A percentile compares a stretch with the other conserved stretches of the same genome.
Conservation (phyloP, 2,329 filamentous ascomycete genomes). For the Fonsecaea multimorphosa region DNA sequence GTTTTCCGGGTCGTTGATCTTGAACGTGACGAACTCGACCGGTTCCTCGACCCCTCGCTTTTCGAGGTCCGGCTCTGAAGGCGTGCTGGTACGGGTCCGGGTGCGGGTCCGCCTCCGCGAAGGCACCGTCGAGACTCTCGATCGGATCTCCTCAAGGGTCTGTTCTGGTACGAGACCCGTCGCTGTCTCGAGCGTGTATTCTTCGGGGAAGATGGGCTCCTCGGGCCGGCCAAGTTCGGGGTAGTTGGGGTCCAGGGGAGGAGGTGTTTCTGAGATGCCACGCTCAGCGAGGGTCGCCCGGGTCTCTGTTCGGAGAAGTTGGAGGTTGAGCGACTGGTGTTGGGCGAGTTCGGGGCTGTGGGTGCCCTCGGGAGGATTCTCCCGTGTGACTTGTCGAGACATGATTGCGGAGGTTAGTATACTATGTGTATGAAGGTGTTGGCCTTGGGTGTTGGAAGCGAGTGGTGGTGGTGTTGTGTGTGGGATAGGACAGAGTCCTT, state of each 20-base stretch:
- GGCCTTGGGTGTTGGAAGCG: background rate
- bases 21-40: constrained; percentile 70
- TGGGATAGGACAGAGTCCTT: background rate
- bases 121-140: constrained; percentile 51
- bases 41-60: constrained; percentile 46
- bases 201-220: constrained; percentile 44
- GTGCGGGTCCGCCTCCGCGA: constrained; percentile 41
- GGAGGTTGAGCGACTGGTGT: constrained; percentile 19
- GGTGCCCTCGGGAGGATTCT: constrained; percentile 1
- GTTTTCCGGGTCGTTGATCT: constrained; percentile 71
- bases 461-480: background rate
- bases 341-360: constrained; percentile 8
- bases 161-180: constrained; percentile 65
- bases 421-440: background rate
- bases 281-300: constrained; percentile 37
- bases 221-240: constrained; percentile 40
- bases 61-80: constrained; percentile 39
- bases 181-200: constrained; percentile 69
- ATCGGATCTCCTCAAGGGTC: constrained; percentile 54
- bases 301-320: constrained; percentile 28
- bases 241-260: constrained; percentile 43
- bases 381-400: constrained; percentile 3
- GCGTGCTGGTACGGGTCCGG: constrained; percentile 38
- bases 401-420: background rate
- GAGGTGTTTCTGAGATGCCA: constrained; percentile 39